Conservation (phyloP, 164 flowering plant genomes). For the Malania oleifera region DNA sequence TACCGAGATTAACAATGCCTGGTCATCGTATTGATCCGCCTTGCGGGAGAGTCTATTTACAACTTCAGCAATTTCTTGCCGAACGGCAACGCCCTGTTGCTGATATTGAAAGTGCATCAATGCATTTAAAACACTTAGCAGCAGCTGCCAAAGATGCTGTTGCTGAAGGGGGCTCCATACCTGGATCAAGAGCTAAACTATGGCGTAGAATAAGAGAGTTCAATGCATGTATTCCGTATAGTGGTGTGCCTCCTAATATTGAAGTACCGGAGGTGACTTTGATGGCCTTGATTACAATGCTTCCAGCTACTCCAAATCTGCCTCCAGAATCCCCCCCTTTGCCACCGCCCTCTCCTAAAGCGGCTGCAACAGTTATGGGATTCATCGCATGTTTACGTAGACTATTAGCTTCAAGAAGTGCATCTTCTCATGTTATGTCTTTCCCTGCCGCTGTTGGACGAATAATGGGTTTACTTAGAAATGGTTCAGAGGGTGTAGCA, state of each 20-base stretch:
- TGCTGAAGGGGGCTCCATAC: constrained; percentile 90
- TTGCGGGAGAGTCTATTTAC: constrained; percentile 77
- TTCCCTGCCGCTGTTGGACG: constrained; percentile 99
- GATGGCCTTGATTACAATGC: constrained; percentile 97
- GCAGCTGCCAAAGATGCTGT: constrained; percentile 96
- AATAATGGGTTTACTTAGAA: constrained; percentile 97
- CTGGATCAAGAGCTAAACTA: constrained; percentile 95
- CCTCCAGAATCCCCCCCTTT: constrained; percentile 93
- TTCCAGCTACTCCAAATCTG: constrained; percentile 87
- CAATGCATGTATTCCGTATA: constrained; percentile 86
- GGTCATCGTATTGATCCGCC: constrained; percentile 98
- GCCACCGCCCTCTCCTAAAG: constrained; percentile 97
- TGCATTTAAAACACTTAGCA: constrained; percentile 92
- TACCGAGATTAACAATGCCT: constrained; percentile 96
- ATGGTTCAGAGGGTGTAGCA: constrained; percentile 96
- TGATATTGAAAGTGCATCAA: constrained; percentile 71
- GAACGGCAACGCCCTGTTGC: constrained; percentile 39
- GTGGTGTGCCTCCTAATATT: constrained; percentile 77
- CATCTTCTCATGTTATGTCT: constrained; percentile 96
- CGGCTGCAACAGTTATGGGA: constrained; percentile 95
- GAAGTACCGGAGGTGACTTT: constrained; percentile 96
- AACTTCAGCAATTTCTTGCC: constrained; percentile 26
- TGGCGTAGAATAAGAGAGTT: constrained; percentile 99
- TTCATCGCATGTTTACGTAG: constrained; percentile 87
- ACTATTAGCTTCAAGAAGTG: constrained; percentile 77